Percentiles rank a stretch among this genome's conserved stretches.
Evolutionary conservation across 768 basidiomycete genomes (phyloP).

Genomic region (Chalciporus chontae): DNA sequence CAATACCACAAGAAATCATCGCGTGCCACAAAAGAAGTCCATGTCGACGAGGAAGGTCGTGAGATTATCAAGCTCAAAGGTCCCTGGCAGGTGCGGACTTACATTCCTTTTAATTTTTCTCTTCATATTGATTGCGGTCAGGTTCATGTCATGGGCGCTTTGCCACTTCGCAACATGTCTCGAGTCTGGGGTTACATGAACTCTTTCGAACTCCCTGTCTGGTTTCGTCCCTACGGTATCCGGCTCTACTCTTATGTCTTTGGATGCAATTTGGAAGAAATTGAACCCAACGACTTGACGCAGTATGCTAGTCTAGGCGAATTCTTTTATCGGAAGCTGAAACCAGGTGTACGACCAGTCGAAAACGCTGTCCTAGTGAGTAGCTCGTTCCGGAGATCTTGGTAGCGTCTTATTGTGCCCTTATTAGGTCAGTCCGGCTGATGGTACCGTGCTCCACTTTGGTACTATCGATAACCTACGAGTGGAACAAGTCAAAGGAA

Average conservation of each 20-base stretch:
- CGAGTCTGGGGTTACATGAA: constrained; percentile 96
- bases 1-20: constrained; percentile 64
- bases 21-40: constrained; percentile 56
- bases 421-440: constrained; percentile 84
- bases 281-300: constrained; percentile 74
- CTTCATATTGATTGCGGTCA: constrained; percentile 26
- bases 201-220: constrained; percentile 87
- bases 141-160: constrained; percentile 96
- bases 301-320: constrained; percentile 85
- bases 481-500: constrained; percentile 97
- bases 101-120: not conserved
- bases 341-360: constrained; percentile 77
- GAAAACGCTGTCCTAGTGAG: constrained; percentile 69
- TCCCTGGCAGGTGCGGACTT: constrained; percentile 78
- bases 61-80: constrained; percentile 81
- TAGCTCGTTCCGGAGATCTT: not conserved
- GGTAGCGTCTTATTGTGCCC: not conserved
- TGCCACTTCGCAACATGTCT: constrained; percentile 93
- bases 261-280: constrained; percentile 91
- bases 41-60: constrained; percentile 79
- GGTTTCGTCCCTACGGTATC: constrained; percentile 91
- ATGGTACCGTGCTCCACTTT: constrained; percentile 89
- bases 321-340: constrained; percentile 91
- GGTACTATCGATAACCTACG: constrained; percentile 75
- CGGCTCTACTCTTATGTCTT: constrained; percentile 84